Conservation (phyloP, 1,139 yeast genomes). For the Lipomyces yarrowii region DNA sequence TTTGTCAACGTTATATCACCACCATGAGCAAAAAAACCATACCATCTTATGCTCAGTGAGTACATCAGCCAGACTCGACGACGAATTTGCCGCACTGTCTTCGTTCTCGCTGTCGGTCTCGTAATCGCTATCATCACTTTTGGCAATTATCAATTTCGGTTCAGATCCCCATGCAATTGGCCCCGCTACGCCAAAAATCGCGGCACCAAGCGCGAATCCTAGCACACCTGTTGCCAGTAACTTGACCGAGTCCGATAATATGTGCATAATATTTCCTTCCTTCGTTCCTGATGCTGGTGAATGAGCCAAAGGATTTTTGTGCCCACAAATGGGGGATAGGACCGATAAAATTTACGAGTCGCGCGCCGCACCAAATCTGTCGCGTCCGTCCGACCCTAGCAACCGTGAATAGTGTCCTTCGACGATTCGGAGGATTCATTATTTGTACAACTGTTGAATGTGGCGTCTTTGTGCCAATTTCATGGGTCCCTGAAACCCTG, state of each 20-base stretch:
- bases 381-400: too few species aligned
- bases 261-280: background rate
- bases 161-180: background rate
- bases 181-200: background rate
- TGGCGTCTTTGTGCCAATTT: too few species aligned
- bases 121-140: slow-evolving; percentile 6
- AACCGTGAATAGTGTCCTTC: too few species aligned
- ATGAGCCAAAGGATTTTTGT: background rate
- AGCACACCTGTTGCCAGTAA: slow-evolving; percentile 2
- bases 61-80: slow-evolving; percentile 7
- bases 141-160: slow-evolving; percentile 5
- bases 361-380: too few species aligned
- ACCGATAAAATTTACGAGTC: background rate
- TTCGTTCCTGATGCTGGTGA: background rate
- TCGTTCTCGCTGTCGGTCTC: slow-evolving; percentile 8
- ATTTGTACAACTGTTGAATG: too few species aligned
- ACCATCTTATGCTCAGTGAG: slow-evolving; percentile 27
- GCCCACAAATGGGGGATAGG: background rate
- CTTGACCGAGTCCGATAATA: background rate
- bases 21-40: background rate
- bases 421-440: too few species aligned
- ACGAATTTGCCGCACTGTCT: background rate
- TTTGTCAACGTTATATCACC: background rate
- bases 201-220: slow-evolving; percentile 11
- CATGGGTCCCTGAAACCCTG: too few species aligned